Conservation (phyloP, 78 protist genomes). For the slime mould (Dictyostelium discoideum) region DNA sequence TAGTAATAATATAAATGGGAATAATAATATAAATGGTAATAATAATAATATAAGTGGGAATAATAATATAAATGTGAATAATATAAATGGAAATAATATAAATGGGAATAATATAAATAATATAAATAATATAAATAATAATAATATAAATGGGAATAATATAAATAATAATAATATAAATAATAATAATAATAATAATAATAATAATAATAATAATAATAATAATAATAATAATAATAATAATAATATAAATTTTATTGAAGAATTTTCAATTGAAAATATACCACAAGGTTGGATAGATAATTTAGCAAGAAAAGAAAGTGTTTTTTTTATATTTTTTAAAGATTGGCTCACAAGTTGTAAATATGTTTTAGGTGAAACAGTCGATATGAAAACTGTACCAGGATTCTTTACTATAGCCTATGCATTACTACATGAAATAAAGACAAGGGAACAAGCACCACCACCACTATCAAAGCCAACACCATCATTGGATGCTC, state of each 20-base stretch:
- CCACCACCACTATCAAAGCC: constrained; percentile 53
- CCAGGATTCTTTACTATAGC: constrained; percentile 59
- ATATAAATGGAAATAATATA: background rate
- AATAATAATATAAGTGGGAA: background rate
- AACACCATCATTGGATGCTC: constrained; percentile 73
- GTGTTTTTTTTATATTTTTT: constrained; percentile 54
- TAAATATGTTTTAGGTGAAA: constrained; percentile 59
- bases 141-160: too few species aligned
- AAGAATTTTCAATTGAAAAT: constrained; percentile 4
- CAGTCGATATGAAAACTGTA: constrained; percentile 37
- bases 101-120: background rate
- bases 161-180: background rate
- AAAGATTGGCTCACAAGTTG: constrained; percentile 67
- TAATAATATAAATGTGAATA: too few species aligned
- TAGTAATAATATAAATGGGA: background rate
- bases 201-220: background rate
- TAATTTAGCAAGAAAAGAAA: constrained; percentile 76
- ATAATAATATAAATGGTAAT: background rate
- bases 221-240: background rate
- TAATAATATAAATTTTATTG: background rate
- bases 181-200: background rate
- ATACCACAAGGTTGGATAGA: constrained; percentile 46
- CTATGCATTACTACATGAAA: constrained; percentile 66
- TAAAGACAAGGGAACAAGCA: constrained; percentile 50
- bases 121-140: background rate